These are phyloP conservation scores for Mycena filopes DNA, from an alignment of 768 basidiomycete species.

Conservation along the genomic window DNA sequence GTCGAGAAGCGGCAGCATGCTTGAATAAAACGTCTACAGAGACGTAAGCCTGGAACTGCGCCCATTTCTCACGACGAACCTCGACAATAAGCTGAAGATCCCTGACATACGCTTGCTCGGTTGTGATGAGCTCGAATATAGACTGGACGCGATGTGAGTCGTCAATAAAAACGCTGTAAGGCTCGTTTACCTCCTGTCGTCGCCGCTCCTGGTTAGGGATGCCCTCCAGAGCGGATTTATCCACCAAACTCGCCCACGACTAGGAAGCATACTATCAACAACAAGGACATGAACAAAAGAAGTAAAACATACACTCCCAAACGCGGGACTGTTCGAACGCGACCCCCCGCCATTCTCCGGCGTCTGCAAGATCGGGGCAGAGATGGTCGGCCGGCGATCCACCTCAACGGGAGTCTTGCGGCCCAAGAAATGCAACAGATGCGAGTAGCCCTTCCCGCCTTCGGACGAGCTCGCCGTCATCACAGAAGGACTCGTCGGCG, in stretches of 20 bases:
- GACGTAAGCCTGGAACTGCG: conserved; percentile 15
- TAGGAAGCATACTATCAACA: conserved; percentile 40
- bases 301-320: conserved; percentile 66
- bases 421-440: conserved; percentile 72
- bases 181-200: conserved; percentile 79
- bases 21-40: conserved; percentile 84
- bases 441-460: conserved; percentile 54
- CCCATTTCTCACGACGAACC: conserved; percentile 53
- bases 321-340: conserved; percentile 66
- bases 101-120: conserved; percentile 90
- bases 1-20: conserved; percentile 76
- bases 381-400: conserved; percentile 63
- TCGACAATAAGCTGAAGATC: conserved; percentile 93
- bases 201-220: conserved; percentile 83
- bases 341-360: conserved; percentile 41
- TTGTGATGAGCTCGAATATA: conserved; percentile 94
- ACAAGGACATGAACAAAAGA: conserved; percentile 8
- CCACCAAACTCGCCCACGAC: conserved; percentile 95
- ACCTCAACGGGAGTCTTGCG: conserved; percentile 64
- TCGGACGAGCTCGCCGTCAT: conserved; percentile 30
- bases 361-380: conserved; percentile 68
- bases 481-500: conserved; percentile 45
- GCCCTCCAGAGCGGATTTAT: conserved; percentile 83
- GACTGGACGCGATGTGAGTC: conserved; percentile 54
- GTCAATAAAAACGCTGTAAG: neutral